These are phyloP conservation scores for Puccinia novopanici DNA, from an alignment of 1,284 basidiomycete genomes.

Conservation along the genomic window DNA sequence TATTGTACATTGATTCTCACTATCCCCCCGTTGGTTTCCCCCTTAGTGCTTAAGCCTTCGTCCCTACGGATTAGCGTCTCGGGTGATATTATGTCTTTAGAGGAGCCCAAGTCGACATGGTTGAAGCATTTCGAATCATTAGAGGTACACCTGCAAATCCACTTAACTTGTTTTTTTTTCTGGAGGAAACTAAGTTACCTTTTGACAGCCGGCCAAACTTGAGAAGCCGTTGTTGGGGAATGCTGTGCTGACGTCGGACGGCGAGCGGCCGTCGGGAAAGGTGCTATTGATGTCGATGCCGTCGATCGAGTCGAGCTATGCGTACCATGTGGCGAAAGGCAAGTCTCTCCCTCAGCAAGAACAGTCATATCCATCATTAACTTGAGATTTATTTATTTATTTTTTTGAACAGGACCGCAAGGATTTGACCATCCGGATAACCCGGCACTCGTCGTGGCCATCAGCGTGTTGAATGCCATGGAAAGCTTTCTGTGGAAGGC, in stretches of 20 bases:
- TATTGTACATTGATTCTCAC: background rate
- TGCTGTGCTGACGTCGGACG: conserved; percentile 77
- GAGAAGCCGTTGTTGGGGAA: conserved; percentile 70
- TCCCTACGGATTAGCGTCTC: conserved; percentile 82
- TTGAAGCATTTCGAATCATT: conserved; percentile 56
- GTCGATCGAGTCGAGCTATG: conserved; percentile 91
- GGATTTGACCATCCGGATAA: conserved; percentile 82
- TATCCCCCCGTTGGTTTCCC: too few species aligned
- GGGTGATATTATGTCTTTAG: conserved; percentile 75
- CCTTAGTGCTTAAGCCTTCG: conserved; percentile 73
- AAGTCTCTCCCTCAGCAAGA: too few species aligned
- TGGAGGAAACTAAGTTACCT: background rate
- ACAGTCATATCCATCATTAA: too few species aligned
- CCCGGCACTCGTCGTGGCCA: conserved; percentile 78
- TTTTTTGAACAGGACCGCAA: conserved; percentile 45
- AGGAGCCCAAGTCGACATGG: conserved; percentile 75
- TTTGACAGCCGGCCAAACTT: conserved; percentile 65
- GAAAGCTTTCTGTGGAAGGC: conserved; percentile 86
- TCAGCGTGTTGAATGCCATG: conserved; percentile 85
- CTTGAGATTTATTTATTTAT: background rate
- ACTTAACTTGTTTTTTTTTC: conserved; percentile 42
- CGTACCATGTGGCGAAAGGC: conserved; percentile 75
- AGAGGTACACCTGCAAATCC: too few species aligned
- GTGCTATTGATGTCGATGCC: conserved; percentile 83
- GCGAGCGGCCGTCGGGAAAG: conserved; percentile 69